Evolutionary conservation across 2,329 filamentous ascomycete genomes (phyloP).

Genomic region (Aspergillus sp.): DNA sequence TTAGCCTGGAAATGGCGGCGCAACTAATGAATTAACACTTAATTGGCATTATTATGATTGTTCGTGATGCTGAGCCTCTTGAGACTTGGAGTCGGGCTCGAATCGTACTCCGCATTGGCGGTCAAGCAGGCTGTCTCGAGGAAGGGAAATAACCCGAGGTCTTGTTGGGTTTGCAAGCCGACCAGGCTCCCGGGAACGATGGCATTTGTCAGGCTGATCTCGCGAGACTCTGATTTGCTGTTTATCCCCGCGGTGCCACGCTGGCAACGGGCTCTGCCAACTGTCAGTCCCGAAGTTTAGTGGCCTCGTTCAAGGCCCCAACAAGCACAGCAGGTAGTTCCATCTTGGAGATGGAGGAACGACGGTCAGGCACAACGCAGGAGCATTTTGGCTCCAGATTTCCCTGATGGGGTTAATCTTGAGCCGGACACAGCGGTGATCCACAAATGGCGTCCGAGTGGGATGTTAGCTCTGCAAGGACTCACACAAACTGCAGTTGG

Average conservation of each 20-base stretch:
- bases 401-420: conserved; percentile 10
- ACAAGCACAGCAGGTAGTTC: not conserved
- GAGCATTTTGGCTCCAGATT: conserved; percentile 1
- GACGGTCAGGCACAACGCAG: not conserved
- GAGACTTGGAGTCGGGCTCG: not conserved
- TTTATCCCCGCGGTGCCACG: conserved; percentile 23
- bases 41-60: not conserved
- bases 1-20: not conserved
- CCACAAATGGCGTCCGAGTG: conserved; percentile 22
- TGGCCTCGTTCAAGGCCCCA: not conserved
- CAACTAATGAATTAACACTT: not conserved
- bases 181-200: conserved; percentile 5
- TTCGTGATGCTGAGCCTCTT: conserved; percentile 1
- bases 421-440: conserved; percentile 18
- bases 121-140: not conserved
- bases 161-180: not conserved
- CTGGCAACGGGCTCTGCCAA: conserved; percentile 27
- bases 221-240: conserved; percentile 9
- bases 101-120: conserved; percentile 7
- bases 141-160: too few relatives aligned
- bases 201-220: not conserved
- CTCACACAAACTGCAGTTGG: conserved; percentile 27
- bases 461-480: conserved; percentile 27
- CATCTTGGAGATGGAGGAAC: not conserved
- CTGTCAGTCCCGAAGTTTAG: conserved; percentile 19